Evolutionary conservation across 345 rosid species (phyloP), one percentile per base, ranked within the genome.

Genomic region (Brassica carinata): DNA sequence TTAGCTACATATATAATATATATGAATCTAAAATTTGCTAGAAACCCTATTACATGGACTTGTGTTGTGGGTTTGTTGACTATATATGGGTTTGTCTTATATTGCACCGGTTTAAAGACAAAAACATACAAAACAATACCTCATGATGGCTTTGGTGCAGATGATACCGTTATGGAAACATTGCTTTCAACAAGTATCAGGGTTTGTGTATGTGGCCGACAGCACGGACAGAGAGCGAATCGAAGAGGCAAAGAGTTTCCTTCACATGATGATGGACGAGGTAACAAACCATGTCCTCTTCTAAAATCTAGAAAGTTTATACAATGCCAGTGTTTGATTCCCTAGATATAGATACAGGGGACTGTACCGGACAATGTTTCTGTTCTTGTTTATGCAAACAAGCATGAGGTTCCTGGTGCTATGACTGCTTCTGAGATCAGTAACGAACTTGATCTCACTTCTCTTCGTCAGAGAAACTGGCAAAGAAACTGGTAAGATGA

Each of bases 351-450:
- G 84, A 71, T 76, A 64, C 63, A 76, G 27, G 84, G 73, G 38
- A 0, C 7, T 2, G 19, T 55, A 59, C 67, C 43, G 3, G 80
- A 76, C 27, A 57, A 71, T 65, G 63, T 55, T 15, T 85, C 90
- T 77, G 89, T 89, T 71, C 85, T 89, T 71, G 90, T 89, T 11
- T 87, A 86, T 66, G 90, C 88, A 9, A 89, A 89, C 87, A 87
- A 85, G 63, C 83, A 84, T 17, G 86, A 86, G 73, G 86, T 87
- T 85, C 86, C 88, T 68, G 87, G 87, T 67, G 90, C 90, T 48
- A 87, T 89, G 90, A 82, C 85, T 77, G 90, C 92, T 66, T 88
- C 90, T 18, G 92, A 87, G 81, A 89, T 89, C 71, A 89, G 86
- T 45, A 83, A 86, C 71, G 83, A 85, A 82, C 92, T 89, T 61